Evolutionary conservation across 1,139 yeast genomes (phyloP).

Genomic region (Casaregolazyma lundiana): DNA sequence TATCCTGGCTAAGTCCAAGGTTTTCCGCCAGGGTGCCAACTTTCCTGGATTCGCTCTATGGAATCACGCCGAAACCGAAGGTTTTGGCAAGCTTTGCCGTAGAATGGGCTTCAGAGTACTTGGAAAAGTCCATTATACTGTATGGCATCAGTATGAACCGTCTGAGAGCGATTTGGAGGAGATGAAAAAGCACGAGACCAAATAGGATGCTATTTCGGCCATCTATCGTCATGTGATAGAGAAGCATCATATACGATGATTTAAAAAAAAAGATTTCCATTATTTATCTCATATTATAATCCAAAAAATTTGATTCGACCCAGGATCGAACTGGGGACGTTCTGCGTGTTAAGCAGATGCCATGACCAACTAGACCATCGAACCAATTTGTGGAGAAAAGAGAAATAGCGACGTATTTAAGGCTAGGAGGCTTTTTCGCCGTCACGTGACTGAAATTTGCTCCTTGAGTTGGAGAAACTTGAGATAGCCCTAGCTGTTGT

Average conservation of each 20-base stretch:
- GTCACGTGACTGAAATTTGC: too few species aligned
- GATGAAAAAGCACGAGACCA: slow-evolving; percentile 60
- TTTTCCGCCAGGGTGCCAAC: slow-evolving; percentile 74
- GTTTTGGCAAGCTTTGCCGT: slow-evolving; percentile 79
- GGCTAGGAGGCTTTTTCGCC: too few species aligned
- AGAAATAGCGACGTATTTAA: neutral
- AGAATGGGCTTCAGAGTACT: slow-evolving; percentile 75
- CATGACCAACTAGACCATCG: slow-evolving; percentile 98
- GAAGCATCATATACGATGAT: neutral
- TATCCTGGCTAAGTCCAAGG: slow-evolving; percentile 70
- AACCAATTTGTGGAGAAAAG: slow-evolving; percentile 34
- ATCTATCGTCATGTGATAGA: too few species aligned
- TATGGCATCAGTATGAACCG: slow-evolving; percentile 92
- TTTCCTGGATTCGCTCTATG: slow-evolving; percentile 87
- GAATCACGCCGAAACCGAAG: slow-evolving; percentile 91
- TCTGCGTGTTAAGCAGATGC: slow-evolving; percentile 99
- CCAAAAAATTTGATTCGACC: slow-evolving; percentile 69
- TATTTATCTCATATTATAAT: neutral
- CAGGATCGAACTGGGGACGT: slow-evolving; percentile 99
- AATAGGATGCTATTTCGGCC: too few species aligned
- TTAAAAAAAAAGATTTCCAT: neutral
- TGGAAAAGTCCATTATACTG: slow-evolving; percentile 83
- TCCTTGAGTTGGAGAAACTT: too few species aligned
- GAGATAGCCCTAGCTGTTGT: too few species aligned
- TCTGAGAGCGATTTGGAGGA: slow-evolving; percentile 84